Evolutionary conservation across 768 basidiomycete species (phyloP).

Genomic region (Amanita polypyramis): DNA sequence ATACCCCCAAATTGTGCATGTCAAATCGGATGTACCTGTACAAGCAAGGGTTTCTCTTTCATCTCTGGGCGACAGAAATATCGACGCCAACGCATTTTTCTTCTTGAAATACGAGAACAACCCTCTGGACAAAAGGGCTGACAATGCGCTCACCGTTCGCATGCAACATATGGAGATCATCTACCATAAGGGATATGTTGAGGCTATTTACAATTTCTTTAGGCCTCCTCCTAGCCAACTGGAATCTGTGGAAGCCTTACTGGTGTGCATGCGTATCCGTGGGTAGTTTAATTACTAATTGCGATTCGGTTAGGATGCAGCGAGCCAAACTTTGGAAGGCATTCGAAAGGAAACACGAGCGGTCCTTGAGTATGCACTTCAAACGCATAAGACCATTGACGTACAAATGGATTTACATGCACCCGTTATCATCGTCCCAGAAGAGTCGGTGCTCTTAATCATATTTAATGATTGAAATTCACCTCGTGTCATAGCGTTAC

Average conservation of each 20-base stretch:
- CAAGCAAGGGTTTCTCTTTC: slow-evolving; percentile 7
- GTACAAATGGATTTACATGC: slow-evolving; percentile 96
- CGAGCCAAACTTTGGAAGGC: slow-evolving; percentile 88
- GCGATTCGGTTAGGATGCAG: slow-evolving; percentile 54
- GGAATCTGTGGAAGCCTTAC: slow-evolving; percentile 88
- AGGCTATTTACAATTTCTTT: slow-evolving; percentile 86
- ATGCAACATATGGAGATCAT: slow-evolving; percentile 97
- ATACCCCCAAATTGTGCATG: slow-evolving; percentile 87
- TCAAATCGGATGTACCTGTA: slow-evolving; percentile 21
- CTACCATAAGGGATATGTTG: slow-evolving; percentile 89
- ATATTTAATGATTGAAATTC: slow-evolving; percentile 3
- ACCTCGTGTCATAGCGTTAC: slow-evolving; percentile 45
- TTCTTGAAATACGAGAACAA: slow-evolving; percentile 86
- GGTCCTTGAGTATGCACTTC: slow-evolving; percentile 86
- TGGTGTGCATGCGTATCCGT: slow-evolving; percentile 39
- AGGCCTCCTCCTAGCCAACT: slow-evolving; percentile 90
- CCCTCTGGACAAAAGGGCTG: slow-evolving; percentile 85
- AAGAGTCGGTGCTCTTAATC: slow-evolving; percentile 47
- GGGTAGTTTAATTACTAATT: slow-evolving; percentile 4
- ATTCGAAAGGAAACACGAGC: slow-evolving; percentile 89
- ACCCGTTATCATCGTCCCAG: slow-evolving; percentile 93
- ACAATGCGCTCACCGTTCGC: slow-evolving; percentile 78
- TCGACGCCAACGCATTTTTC: slow-evolving; percentile 60
- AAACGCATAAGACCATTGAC: slow-evolving; percentile 92
- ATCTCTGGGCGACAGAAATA: slow-evolving; percentile 10